Evolutionary conservation across 2,329 filamentous ascomycete species (phyloP).

Genomic region (Paecilomyces variotii): DNA sequence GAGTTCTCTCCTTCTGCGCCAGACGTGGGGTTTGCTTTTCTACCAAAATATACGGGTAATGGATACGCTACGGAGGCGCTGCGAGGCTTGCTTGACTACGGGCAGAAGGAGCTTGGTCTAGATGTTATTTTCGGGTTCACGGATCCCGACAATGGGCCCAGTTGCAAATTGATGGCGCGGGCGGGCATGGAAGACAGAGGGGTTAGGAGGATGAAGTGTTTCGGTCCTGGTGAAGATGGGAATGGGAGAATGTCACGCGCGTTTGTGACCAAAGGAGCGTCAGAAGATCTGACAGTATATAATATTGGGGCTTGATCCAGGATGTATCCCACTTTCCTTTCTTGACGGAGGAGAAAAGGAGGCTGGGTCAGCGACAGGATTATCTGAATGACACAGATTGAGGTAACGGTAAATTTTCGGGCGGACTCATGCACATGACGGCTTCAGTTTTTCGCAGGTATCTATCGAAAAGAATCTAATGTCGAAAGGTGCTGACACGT

Average conservation of each 20-base stretch:
- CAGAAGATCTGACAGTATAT: background rate
- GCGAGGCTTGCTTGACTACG: slow-evolving; percentile 12
- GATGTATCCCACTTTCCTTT: background rate
- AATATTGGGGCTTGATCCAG: background rate
- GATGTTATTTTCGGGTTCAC: slow-evolving; percentile 15
- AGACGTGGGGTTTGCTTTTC: slow-evolving; percentile 17
- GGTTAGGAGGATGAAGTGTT: slow-evolving; percentile 7
- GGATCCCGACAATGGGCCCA: slow-evolving; percentile 8
- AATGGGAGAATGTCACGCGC: background rate
- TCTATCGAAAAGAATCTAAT: background rate
- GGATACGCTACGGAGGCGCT: slow-evolving; percentile 20
- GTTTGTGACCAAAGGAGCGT: background rate
- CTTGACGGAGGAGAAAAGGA: background rate
- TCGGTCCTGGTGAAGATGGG: slow-evolving; percentile 6
- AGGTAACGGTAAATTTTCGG: too few relatives aligned
- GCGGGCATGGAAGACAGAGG: slow-evolving; percentile 15
- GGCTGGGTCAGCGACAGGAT: background rate
- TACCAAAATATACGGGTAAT: slow-evolving; percentile 16
- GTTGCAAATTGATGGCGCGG: slow-evolving; percentile 15
- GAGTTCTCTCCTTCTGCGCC: slow-evolving; percentile 10
- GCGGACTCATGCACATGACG: background rate
- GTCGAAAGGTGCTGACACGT: background rate
- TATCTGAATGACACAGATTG: background rate
- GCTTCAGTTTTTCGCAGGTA: background rate
- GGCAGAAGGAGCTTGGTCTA: slow-evolving; percentile 7